phyloP scores from a whole-genome alignment of 805 yeast species.

The Cyberlindnera euphorbiae region DNA sequence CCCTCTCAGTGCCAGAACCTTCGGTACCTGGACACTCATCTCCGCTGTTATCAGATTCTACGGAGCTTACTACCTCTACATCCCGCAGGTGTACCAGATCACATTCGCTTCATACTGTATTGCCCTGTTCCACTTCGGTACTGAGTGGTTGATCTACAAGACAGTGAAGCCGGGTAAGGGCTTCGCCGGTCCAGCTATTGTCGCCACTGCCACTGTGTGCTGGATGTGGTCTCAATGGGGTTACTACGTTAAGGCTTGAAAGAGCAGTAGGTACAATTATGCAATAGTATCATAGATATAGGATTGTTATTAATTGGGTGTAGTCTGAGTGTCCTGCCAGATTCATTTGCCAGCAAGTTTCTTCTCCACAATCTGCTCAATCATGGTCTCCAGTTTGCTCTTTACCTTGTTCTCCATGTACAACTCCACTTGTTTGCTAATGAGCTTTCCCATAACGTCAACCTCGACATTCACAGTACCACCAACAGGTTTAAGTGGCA shows the following conservation, averaged over 20 bases:
- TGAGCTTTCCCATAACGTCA: slow-evolving; percentile 86
- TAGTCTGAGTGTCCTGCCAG: no score
- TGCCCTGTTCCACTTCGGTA: slow-evolving; percentile 77
- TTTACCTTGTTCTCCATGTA: slow-evolving; percentile 31
- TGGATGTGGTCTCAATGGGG: slow-evolving; percentile 81
- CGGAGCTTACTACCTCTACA: slow-evolving; percentile 74
- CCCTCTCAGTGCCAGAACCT: slow-evolving; percentile 83
- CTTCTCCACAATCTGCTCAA: slow-evolving; percentile 35
- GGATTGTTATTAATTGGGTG: no score
- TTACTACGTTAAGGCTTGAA: slow-evolving; percentile 37
- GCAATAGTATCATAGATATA: no score
- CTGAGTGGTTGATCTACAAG: slow-evolving; percentile 76
- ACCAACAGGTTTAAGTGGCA: slow-evolving; percentile 61
- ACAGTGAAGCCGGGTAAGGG: slow-evolving; percentile 88
- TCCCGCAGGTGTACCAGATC: slow-evolving; percentile 69
- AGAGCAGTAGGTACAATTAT: no score
- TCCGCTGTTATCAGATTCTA: slow-evolving; percentile 80
- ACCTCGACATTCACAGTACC: slow-evolving; percentile 85
- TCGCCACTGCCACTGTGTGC: slow-evolving; percentile 61
- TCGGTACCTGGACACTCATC: slow-evolving; percentile 96
- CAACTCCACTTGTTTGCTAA: slow-evolving; percentile 76
- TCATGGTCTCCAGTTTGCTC: slow-evolving; percentile 26
- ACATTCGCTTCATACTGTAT: slow-evolving; percentile 76
- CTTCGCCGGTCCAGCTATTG: slow-evolving; percentile 81
- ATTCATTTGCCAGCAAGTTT: slow-evolving; percentile 29